Evolutionary conservation across 371 early-diverging fungal species (phyloP).

Genomic region (Chytridium lagenaria): DNA sequence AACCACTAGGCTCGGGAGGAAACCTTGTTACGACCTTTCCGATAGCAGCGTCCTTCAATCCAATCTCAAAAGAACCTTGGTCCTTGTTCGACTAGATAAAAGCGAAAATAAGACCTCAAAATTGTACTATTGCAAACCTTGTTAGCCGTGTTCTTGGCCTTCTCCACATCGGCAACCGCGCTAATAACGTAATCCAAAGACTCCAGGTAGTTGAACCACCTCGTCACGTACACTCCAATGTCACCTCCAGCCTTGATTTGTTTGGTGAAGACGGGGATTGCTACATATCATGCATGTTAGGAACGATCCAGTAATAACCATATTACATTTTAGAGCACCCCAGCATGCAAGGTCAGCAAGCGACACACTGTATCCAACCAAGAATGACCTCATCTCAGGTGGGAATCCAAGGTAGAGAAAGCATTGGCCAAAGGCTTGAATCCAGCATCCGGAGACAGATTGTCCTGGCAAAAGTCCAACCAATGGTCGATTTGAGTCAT

Average conservation of each 20-base stretch:
- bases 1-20: slow-evolving; percentile 99
- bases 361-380: slow-evolving; percentile 79
- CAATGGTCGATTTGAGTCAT: slow-evolving; percentile 48
- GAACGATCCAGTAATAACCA: no score
- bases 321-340: slow-evolving; percentile 83
- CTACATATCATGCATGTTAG: no score
- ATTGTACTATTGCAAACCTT: slow-evolving; percentile 17
- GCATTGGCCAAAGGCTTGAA: slow-evolving; percentile 75
- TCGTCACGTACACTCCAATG: slow-evolving; percentile 71
- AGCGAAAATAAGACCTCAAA: no score
- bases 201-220: slow-evolving; percentile 85
- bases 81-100: slow-evolving; percentile 54
- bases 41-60: slow-evolving; percentile 65
- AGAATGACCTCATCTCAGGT: slow-evolving; percentile 72
- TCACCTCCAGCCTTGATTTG: slow-evolving; percentile 78
- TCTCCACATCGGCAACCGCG: slow-evolving; percentile 62
- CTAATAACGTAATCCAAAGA: slow-evolving; percentile 64
- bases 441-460: slow-evolving; percentile 60
- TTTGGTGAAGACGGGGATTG: slow-evolving; percentile 78
- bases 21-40: slow-evolving; percentile 99
- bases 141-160: slow-evolving; percentile 51
- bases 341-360: slow-evolving; percentile 87
- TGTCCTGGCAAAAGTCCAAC: slow-evolving; percentile 66
- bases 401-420: slow-evolving; percentile 44
- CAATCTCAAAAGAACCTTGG: slow-evolving; percentile 95